Evolutionary conservation across 805 yeast genomes (phyloP).

Genomic region (Lachancea dasiensis): DNA sequence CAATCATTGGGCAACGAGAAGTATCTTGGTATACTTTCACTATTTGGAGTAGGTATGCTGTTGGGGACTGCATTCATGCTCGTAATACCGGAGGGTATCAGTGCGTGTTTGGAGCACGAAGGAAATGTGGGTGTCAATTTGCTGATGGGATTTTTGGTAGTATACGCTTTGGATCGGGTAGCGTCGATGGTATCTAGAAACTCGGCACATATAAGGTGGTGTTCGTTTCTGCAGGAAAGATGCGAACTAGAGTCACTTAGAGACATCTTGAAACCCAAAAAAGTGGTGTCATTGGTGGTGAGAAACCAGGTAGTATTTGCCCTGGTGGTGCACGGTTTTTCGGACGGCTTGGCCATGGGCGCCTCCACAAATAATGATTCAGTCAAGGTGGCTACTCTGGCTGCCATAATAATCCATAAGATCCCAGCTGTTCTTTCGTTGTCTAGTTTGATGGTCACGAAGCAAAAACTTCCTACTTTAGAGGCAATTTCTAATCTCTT

Average conservation of each 20-base stretch:
- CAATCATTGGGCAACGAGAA: conserved; percentile 11
- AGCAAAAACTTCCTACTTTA: conserved; percentile 34
- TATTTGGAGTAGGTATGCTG: conserved; percentile 50
- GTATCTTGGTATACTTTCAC: conserved; percentile 36
- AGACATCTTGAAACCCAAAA: conserved; percentile 21
- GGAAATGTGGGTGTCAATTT: conserved; percentile 42
- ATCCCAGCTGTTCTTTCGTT: conserved; percentile 61
- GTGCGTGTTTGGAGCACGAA: conserved; percentile 31
- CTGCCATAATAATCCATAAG: conserved; percentile 59
- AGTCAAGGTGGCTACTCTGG: conserved; percentile 38
- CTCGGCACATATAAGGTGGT: not conserved
- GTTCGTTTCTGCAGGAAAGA: conserved; percentile 2
- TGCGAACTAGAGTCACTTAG: conserved; percentile 12
- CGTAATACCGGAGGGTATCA: conserved; percentile 55
- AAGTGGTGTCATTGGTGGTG: conserved; percentile 29
- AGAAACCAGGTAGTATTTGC: conserved; percentile 50
- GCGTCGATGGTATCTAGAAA: conserved; percentile 7
- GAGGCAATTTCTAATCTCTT: conserved; percentile 43
- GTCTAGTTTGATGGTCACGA: conserved; percentile 41
- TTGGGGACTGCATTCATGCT: conserved; percentile 49
- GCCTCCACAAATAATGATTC: conserved; percentile 40
- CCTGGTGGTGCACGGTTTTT: conserved; percentile 50
- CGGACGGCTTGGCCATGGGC: conserved; percentile 63
- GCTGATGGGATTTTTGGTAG: conserved; percentile 43
- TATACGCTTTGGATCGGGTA: conserved; percentile 42